Base-by-base conservation (phyloP, 1,284 basidiomycete genomes). In the Ceratobasidium sp. region DNA sequence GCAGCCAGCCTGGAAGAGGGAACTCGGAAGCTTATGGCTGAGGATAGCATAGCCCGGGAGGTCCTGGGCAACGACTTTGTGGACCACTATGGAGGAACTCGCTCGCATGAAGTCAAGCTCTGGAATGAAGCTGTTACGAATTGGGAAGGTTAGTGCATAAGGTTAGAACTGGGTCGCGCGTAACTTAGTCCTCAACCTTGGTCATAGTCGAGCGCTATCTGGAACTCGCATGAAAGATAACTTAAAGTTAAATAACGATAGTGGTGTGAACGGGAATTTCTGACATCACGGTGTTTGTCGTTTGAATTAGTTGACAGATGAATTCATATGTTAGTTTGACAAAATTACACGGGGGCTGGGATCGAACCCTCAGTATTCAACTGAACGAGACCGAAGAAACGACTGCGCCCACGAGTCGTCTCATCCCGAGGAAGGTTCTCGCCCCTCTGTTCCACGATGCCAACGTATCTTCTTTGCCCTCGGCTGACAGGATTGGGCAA, bases 41-140 rank as follows among this genome's bases (percentile, higher is more conserved):
- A 85, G 7, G 86, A 83, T 3, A 95, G 93, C 74, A 80, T 96
- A 52, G 95, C 96, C 10, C 84, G 95, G 55, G 90, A 94, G 77
- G 84, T 94, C 47, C 87, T 98, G 69, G 95, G 95, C 0, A 83
- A 95, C 75, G 88, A 87, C 40, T 94, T 97, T 75, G 93, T 98
- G 1, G 93, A 98, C 35, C 96, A 98, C 76, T 96, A 87, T 76
- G 94, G 91, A 3, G 95, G 93, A 1, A 98, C 96, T 10, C 86
- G 96, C 74, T 84, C 93, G 77, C 92, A 96, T 77, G 94, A 97
- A 79, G 87, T 96, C 52, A 87, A 85, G 69, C 75, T 92, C 55
- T 94, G 92, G 89, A 92, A 93, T 75, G 85, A 89, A 75, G 92
- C 94, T 3, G 93, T 97, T 31, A 97, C 95, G 2, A 90, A 87